A percentile compares a stretch with the other conserved stretches of the same genome.
phyloP scores from a whole-genome alignment of 1,284 basidiomycete species.

The Ceratobasidium sp. region DNA sequence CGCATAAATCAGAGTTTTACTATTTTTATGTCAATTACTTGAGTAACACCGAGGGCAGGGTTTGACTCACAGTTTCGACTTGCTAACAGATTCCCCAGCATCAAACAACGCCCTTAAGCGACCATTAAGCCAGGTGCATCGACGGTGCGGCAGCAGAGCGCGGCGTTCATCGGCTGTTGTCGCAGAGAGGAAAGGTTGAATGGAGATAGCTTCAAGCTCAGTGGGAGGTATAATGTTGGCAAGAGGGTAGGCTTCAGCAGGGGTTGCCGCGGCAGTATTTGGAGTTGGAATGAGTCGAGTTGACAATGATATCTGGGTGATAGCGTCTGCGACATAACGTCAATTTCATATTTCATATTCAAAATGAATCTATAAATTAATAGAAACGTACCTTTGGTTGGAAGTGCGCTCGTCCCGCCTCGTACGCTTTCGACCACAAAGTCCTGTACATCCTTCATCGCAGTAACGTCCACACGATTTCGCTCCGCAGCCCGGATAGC shows the following conservation, averaged over 20 bases:
- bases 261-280: constrained; percentile 72
- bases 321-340: constrained; percentile 66
- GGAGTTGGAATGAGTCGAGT: constrained; percentile 82
- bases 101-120: constrained; percentile 66
- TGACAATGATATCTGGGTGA: constrained; percentile 71
- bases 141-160: constrained; percentile 70
- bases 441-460: constrained; percentile 84
- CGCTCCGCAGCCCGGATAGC: constrained; percentile 86
- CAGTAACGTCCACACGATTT: constrained; percentile 86
- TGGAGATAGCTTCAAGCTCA: constrained; percentile 78
- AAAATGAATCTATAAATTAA: constrained; percentile 3
- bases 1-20: constrained; percentile 84
- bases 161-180: constrained; percentile 65
- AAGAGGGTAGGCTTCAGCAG: constrained; percentile 79
- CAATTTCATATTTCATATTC: neutral
- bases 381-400: constrained; percentile 74
- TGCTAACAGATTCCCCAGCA: constrained; percentile 64
- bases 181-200: constrained; percentile 68
- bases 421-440: constrained; percentile 87
- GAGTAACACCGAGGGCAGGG: constrained; percentile 10
- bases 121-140: constrained; percentile 76
- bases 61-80: constrained; percentile 65
- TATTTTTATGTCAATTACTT: constrained; percentile 54
- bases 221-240: constrained; percentile 80
- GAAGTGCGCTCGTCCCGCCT: constrained; percentile 73